phyloP scores from a whole-genome alignment of 129 eudicot genomes.

The Lactuca sativa region DNA sequence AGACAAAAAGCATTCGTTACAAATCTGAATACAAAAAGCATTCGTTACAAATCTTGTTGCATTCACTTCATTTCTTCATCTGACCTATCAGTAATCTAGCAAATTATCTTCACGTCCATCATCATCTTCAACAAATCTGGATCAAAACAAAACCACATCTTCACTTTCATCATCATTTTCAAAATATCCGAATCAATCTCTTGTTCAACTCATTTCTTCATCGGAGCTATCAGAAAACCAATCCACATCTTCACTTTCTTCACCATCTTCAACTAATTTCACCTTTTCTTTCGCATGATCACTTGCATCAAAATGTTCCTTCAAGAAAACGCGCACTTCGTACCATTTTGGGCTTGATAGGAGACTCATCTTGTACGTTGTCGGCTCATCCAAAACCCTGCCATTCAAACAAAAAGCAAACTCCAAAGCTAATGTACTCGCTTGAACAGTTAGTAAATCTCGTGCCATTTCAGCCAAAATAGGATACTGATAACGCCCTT shows the following conservation, averaged over 20 bases:
- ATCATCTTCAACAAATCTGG: no score
- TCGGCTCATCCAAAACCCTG: slow-evolving; percentile 2
- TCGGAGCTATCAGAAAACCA: no score
- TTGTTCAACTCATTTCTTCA: no score
- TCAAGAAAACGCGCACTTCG: slow-evolving; percentile 18
- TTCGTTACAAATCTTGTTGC: no score
- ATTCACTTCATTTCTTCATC: no score
- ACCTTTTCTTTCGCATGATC: neutral
- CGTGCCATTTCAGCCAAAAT: slow-evolving; percentile 13
- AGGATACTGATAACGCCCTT: slow-evolving; percentile 20
- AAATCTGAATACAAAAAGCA: no score
- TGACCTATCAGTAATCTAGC: no score
- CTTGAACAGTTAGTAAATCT: slow-evolving; percentile 18
- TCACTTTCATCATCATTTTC: no score
- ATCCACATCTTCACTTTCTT: neutral
- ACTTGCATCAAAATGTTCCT: slow-evolving; percentile 16
- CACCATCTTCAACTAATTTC: slow-evolving; percentile 1
- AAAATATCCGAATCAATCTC: no score
- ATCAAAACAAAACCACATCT: no score
- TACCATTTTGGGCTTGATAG: neutral
- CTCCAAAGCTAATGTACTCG: neutral
- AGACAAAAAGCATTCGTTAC: no score
- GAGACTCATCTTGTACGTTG: neutral
- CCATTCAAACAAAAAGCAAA: slow-evolving; percentile 22
- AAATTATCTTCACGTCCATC: no score